Evolutionary conservation across 2,329 filamentous ascomycete species (phyloP).

Genomic region (Cladosporium sp.): DNA sequence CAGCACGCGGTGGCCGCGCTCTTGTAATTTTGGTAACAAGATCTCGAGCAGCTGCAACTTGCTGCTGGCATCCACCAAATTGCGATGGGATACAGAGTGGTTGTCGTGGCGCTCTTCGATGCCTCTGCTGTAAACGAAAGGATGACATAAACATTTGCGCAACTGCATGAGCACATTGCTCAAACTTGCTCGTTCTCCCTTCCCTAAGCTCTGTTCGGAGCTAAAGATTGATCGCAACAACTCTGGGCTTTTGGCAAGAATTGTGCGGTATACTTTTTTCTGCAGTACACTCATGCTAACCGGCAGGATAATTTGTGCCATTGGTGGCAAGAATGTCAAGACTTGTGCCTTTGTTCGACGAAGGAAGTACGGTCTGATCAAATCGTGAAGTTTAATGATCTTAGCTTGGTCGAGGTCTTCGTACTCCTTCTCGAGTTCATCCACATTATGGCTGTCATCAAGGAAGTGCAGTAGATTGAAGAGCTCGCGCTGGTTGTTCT

Average conservation of each 20-base stretch:
- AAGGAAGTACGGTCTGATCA: conserved; percentile 70
- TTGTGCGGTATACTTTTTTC: conserved; percentile 90
- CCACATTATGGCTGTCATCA: conserved; percentile 67
- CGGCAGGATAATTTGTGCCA: conserved; percentile 91
- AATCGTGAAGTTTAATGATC: conserved; percentile 71
- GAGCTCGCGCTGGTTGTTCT: conserved; percentile 91
- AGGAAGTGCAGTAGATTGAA: conserved; percentile 97
- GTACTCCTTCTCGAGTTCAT: conserved; percentile 69
- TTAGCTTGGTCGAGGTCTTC: conserved; percentile 77
- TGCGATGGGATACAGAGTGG: conserved; percentile 62
- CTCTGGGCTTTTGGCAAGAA: conserved; percentile 83
- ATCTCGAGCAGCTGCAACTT: conserved; percentile 81
- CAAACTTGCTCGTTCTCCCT: conserved; percentile 72
- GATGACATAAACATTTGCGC: conserved; percentile 90
- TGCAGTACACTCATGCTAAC: conserved; percentile 94
- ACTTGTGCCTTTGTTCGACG: conserved; percentile 86
- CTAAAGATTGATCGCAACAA: conserved; percentile 84
- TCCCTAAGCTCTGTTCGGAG: conserved; percentile 49
- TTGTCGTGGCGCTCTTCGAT: conserved; percentile 78
- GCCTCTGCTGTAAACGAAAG: conserved; percentile 85
- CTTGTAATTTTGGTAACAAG: conserved; percentile 81
- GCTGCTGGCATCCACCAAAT: conserved; percentile 84
- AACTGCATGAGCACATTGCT: conserved; percentile 96
- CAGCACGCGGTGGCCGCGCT: conserved; percentile 82
- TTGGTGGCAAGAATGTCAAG: conserved; percentile 83